phyloP scores from a whole-genome alignment of 768 basidiomycete genomes.

The Omphalotus guepiniiformis region DNA sequence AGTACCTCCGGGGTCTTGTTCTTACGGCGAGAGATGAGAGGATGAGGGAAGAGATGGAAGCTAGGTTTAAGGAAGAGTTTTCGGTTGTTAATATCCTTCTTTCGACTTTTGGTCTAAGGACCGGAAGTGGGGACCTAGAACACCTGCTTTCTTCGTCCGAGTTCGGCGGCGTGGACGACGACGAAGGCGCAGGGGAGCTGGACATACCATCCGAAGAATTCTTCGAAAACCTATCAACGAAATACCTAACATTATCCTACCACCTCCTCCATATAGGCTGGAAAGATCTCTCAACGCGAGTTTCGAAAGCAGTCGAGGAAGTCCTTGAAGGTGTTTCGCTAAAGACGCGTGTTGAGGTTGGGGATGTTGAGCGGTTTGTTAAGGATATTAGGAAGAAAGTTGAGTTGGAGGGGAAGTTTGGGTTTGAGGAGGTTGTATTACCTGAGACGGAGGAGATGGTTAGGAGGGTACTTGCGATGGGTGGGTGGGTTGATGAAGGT shows the following conservation, averaged over 20 bases:
- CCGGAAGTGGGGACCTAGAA: slow-evolving; percentile 21
- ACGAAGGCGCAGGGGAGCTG: slow-evolving; percentile 6
- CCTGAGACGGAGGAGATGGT: slow-evolving; percentile 6
- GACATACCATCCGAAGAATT: background rate
- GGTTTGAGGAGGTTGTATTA: background rate
- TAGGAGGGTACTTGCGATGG: slow-evolving; percentile 1
- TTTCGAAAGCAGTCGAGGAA: slow-evolving; percentile 70
- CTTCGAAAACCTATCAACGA: slow-evolving; percentile 16
- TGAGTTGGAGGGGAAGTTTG: slow-evolving; percentile 35
- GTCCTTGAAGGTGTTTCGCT: slow-evolving; percentile 82
- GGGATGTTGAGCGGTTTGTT: slow-evolving; percentile 66
- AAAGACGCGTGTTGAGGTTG: slow-evolving; percentile 66
- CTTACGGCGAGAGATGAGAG: slow-evolving; percentile 56
- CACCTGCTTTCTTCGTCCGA: slow-evolving; percentile 21
- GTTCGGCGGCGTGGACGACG: slow-evolving; percentile 24
- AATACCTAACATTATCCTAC: slow-evolving; percentile 86
- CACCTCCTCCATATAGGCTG: slow-evolving; percentile 92
- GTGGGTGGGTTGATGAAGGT: slow-evolving; percentile 1
- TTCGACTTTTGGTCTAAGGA: slow-evolving; percentile 14
- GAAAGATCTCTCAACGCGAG: slow-evolving; percentile 76
- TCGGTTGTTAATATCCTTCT: slow-evolving; percentile 35
- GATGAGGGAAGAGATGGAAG: slow-evolving; percentile 50
- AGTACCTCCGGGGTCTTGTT: slow-evolving; percentile 70
- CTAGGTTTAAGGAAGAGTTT: slow-evolving; percentile 37
- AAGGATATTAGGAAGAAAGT: slow-evolving; percentile 72